phyloP scores from a whole-genome alignment of 306 rosid genomes.

The Pterocarpus macrocarpus region DNA sequence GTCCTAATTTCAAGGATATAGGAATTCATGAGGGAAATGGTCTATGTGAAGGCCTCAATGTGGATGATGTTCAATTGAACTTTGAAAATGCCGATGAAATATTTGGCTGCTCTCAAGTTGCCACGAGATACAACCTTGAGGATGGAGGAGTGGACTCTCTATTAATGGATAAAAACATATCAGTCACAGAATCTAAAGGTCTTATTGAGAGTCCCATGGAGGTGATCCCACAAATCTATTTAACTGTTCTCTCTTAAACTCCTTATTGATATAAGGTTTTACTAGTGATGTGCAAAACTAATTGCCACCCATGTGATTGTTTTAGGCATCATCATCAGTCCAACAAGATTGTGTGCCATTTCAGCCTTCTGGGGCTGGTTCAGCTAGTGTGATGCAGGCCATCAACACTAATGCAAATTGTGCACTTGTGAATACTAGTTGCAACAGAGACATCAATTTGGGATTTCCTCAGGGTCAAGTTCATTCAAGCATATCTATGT shows the following conservation, averaged over 20 bases:
- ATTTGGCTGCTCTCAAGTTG: constrained; percentile 62
- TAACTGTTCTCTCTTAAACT: constrained; percentile 30
- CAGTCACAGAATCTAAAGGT: constrained; percentile 67
- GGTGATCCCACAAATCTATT: constrained; percentile 55
- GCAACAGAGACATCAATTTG: constrained; percentile 61
- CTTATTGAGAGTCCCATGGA: constrained; percentile 66
- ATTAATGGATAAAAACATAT: constrained; percentile 63
- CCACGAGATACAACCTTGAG: constrained; percentile 57
- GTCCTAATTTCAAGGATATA: constrained; percentile 58
- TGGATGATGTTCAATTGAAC: constrained; percentile 56
- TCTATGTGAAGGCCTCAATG: constrained; percentile 63
- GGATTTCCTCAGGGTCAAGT: constrained; percentile 74
- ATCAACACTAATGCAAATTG: constrained; percentile 58
- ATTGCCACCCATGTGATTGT: constrained; percentile 33
- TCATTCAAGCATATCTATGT: constrained; percentile 64
- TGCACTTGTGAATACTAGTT: constrained; percentile 57
- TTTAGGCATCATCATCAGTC: constrained; percentile 70
- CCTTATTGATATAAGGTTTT: constrained; percentile 7
- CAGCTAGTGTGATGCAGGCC: constrained; percentile 56
- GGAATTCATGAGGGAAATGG: constrained; percentile 56
- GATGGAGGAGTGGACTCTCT: constrained; percentile 69
- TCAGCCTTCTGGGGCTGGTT: constrained; percentile 57
- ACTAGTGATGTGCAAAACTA: constrained; percentile 40
- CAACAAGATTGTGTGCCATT: constrained; percentile 65
- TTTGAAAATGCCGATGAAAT: constrained; percentile 61